Evolutionary conservation across 352 stramenopile genomes (phyloP).

Genomic region (Ophiocytium majus): DNA sequence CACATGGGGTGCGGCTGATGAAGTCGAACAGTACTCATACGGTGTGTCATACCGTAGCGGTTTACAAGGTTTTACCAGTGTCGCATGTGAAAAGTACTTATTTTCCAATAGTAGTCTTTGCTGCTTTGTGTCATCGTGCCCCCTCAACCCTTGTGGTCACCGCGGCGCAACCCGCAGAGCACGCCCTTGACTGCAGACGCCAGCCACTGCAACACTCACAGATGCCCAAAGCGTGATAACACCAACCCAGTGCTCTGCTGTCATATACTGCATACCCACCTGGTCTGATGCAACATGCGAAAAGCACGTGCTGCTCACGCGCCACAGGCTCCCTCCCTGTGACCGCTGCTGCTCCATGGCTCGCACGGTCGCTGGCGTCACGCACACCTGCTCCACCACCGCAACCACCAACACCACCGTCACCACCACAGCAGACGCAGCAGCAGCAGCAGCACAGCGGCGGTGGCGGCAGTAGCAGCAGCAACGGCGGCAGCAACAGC

Average conservation of each 20-base stretch:
- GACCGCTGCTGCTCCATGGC: slow-evolving; percentile 70
- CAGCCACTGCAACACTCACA: neutral
- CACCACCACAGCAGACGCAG: slow-evolving; percentile 61
- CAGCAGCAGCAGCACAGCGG: neutral
- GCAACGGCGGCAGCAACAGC: neutral
- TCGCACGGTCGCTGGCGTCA: slow-evolving; percentile 70
- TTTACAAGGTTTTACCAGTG: too few relatives aligned
- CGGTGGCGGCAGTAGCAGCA: neutral
- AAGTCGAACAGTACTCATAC: too few relatives aligned
- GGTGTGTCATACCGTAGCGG: too few relatives aligned
- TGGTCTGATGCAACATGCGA: slow-evolving; percentile 81
- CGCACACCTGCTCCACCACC: slow-evolving; percentile 67
- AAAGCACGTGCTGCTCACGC: slow-evolving; percentile 84
- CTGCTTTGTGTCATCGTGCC: too few relatives aligned
- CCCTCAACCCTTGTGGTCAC: too few relatives aligned
- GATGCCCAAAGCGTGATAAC: too few relatives aligned
- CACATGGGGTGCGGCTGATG: too few relatives aligned
- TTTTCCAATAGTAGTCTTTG: too few relatives aligned
- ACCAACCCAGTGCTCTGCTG: neutral
- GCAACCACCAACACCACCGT: slow-evolving; percentile 69
- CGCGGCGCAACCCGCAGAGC: too few relatives aligned
- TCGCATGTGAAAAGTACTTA: too few relatives aligned
- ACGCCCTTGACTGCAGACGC: neutral
- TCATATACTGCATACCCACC: slow-evolving; percentile 54
- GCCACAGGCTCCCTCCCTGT: slow-evolving; percentile 74